Evolutionary conservation across 768 basidiomycete genomes (phyloP).

Genomic region (Phaeotremella fagi): DNA sequence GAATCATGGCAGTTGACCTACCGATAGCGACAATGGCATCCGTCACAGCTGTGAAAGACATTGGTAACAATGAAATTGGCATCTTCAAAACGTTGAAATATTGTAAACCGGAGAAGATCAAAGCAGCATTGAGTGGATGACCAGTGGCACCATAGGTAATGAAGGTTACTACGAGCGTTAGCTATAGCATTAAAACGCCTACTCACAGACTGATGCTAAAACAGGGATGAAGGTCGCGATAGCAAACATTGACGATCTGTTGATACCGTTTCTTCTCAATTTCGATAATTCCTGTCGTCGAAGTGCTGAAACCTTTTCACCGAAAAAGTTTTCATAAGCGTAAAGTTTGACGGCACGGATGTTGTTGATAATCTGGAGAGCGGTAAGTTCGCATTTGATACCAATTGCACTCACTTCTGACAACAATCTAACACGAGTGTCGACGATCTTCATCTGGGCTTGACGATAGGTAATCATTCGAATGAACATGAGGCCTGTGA

Average conservation of each 20-base stretch:
- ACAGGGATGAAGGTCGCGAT: constrained; percentile 54
- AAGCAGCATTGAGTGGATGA: constrained; percentile 56
- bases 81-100: constrained; percentile 54
- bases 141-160: constrained; percentile 62
- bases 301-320: constrained; percentile 22
- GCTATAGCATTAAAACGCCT: constrained; percentile 28
- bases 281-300: constrained; percentile 34
- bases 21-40: constrained; percentile 18
- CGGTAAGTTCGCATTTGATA: background rate
- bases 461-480: constrained; percentile 34
- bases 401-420: constrained; percentile 53
- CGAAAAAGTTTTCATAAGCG: constrained; percentile 55
- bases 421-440: constrained; percentile 61
- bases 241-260: constrained; percentile 30
- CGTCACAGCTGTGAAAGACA: constrained; percentile 17
- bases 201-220: constrained; percentile 52
- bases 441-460: constrained; percentile 57
- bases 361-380: constrained; percentile 57
- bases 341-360: constrained; percentile 65
- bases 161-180: constrained; percentile 47
- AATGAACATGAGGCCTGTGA: constrained; percentile 25
- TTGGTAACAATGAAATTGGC: constrained; percentile 36
- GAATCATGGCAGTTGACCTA: background rate
- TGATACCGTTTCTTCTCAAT: constrained; percentile 28
- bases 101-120: constrained; percentile 59